Percentiles rank a stretch among this genome's conserved stretches.
phyloP scores from a whole-genome alignment of 2,329 filamentous ascomycete species.

The Ophiostoma montium region DNA sequence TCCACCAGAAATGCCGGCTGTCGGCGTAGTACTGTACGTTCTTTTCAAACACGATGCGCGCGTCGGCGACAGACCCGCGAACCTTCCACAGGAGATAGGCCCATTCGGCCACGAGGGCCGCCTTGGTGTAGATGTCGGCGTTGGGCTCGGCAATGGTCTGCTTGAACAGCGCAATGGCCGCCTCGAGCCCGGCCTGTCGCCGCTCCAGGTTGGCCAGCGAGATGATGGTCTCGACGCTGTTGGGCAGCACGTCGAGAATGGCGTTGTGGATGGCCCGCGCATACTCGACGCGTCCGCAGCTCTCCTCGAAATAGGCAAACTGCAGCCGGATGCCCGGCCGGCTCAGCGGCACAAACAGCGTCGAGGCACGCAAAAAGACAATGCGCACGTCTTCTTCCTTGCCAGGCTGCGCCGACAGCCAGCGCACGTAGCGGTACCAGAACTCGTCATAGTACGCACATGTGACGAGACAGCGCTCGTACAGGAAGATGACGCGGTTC shows the following conservation, averaged over 20 bases:
- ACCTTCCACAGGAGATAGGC: constrained; percentile 76
- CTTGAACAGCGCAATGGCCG: constrained; percentile 73
- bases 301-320: constrained; percentile 92
- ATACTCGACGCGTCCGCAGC: constrained; percentile 58
- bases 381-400: constrained; percentile 85
- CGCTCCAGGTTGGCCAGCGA: constrained; percentile 79
- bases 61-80: constrained; percentile 67
- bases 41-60: constrained; percentile 67
- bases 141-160: constrained; percentile 60
- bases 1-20: constrained; percentile 79
- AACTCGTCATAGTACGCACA: constrained; percentile 95
- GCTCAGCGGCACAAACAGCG: constrained; percentile 74
- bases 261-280: constrained; percentile 75
- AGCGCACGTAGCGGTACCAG: constrained; percentile 92
- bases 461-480: constrained; percentile 85
- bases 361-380: constrained; percentile 79
- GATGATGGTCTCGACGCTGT: constrained; percentile 74
- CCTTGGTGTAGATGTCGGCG: constrained; percentile 67
- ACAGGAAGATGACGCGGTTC: constrained; percentile 62
- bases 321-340: constrained; percentile 72
- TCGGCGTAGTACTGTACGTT: constrained; percentile 76
- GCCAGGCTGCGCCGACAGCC: constrained; percentile 69
- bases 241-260: constrained; percentile 61
- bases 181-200: constrained; percentile 69
- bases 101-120: constrained; percentile 78